These are phyloP conservation scores for Daldinia sp. DNA, from an alignment of 2,329 filamentous ascomycete species.

Conservation along the genomic window DNA sequence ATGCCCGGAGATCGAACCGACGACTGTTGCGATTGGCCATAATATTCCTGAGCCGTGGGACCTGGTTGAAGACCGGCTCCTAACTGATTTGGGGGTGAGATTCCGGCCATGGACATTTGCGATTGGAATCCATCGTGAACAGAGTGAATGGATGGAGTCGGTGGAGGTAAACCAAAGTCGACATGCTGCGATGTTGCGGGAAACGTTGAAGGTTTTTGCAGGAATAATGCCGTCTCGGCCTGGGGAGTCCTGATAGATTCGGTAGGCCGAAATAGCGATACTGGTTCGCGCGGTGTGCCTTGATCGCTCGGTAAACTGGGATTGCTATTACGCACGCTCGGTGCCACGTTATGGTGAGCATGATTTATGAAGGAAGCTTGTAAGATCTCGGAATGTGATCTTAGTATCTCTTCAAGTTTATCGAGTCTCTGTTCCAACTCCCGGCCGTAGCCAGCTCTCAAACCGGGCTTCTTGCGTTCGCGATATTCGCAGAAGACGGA, in stretches of 20 bases:
- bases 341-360: slow-evolving; percentile 52
- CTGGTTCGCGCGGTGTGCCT: slow-evolving; percentile 65
- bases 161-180: slow-evolving; percentile 63
- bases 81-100: slow-evolving; percentile 55
- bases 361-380: slow-evolving; percentile 65
- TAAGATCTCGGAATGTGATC: slow-evolving; percentile 74
- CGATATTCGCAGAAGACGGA: slow-evolving; percentile 74
- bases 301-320: slow-evolving; percentile 67
- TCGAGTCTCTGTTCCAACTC: slow-evolving; percentile 80
- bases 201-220: slow-evolving; percentile 69
- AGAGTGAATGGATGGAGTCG: slow-evolving; percentile 57
- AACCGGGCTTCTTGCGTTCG: slow-evolving; percentile 74
- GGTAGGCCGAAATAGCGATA: slow-evolving; percentile 61
- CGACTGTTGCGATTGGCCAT: slow-evolving; percentile 54
- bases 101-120: slow-evolving; percentile 58
- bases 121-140: slow-evolving; percentile 63
- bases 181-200: slow-evolving; percentile 60
- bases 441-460: slow-evolving; percentile 76
- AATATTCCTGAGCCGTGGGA: slow-evolving; percentile 63
- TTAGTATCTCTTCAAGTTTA: slow-evolving; percentile 74
- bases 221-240: slow-evolving; percentile 70
- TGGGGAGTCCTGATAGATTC: slow-evolving; percentile 66
- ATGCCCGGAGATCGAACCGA: slow-evolving; percentile 69
- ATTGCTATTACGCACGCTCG: slow-evolving; percentile 63
- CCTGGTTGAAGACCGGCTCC: slow-evolving; percentile 54